Conservation (phyloP, 208 protist genomes). For the Leishmania arabica region DNA sequence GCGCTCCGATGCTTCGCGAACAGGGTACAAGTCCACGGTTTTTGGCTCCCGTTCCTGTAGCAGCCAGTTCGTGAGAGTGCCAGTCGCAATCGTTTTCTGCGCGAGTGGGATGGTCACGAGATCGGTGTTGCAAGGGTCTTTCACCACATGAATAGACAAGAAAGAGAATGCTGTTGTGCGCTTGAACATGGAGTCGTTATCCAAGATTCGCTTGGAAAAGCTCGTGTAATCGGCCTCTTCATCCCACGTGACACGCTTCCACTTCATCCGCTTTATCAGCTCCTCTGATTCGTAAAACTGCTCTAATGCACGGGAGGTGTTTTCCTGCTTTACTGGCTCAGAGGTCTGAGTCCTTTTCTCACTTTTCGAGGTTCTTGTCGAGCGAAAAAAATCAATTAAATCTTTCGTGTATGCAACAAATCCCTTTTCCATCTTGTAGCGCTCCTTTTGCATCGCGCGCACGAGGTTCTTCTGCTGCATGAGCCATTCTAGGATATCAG, state of each 20-base stretch:
- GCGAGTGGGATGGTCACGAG: slow-evolving; percentile 49
- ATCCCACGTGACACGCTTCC: slow-evolving; percentile 93
- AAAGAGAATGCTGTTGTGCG: slow-evolving; percentile 87
- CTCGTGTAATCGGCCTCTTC: slow-evolving; percentile 84
- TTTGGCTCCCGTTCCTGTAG: slow-evolving; percentile 74
- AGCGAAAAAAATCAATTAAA: slow-evolving; percentile 41
- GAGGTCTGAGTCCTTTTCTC: slow-evolving; percentile 11
- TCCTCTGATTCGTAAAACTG: slow-evolving; percentile 93
- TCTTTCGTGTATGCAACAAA: slow-evolving; percentile 77
- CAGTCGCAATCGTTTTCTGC: slow-evolving; percentile 52
- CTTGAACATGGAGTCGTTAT: slow-evolving; percentile 89
- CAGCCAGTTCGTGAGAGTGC: slow-evolving; percentile 77
- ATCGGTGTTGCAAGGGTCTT: slow-evolving; percentile 57
- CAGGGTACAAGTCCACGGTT: slow-evolving; percentile 53
- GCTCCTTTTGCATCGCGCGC: slow-evolving; percentile 46
- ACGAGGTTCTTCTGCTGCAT: slow-evolving; percentile 41
- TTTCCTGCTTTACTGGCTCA: neutral
- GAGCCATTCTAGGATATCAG: slow-evolving; percentile 78
- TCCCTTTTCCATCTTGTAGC: slow-evolving; percentile 76
- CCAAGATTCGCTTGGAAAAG: slow-evolving; percentile 85
- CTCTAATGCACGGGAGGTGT: slow-evolving; percentile 47
- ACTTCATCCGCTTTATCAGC: slow-evolving; percentile 91
- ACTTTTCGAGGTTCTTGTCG: slow-evolving; percentile 8
- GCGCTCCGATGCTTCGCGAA: slow-evolving; percentile 19
- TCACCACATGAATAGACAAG: slow-evolving; percentile 84